Base-by-base conservation (phyloP, 345 rosid genomes). In the Gynandropsis gynandra region DNA sequence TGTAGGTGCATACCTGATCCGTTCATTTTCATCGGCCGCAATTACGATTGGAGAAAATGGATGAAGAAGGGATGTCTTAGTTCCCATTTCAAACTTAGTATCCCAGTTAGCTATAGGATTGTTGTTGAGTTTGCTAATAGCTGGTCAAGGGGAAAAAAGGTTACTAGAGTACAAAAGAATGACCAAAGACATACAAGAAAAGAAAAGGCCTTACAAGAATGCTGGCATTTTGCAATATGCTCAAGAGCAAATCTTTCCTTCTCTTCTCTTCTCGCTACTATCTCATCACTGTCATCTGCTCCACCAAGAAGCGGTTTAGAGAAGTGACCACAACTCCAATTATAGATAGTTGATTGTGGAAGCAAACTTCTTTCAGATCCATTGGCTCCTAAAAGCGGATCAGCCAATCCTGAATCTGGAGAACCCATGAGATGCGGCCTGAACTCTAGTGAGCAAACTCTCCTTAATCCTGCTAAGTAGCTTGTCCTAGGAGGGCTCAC, bases 21-120 rank as follows among this genome's bases (percentile, higher is more conserved):
- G 74, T 66, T 93, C 95, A 62, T 81, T 85, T 72, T 88, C 95
- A 74, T 93, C 99, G 38, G 99, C 95, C 61, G 95, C 97, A 64
- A 93, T 56, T 44, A 88, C 99, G 68, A 93, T 78, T 17, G 97
- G 95, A 37, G 85, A 75, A 70, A 88, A 85, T 61, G 99, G 95
- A 54, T 85, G 95, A 68, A 93, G 72, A 73, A 93, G 69, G n/a
- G 80, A 77, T 10, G 89, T 69, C 65, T 79, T 88, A 45, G 88
- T 77, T 58, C 99, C 97, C 6, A 81, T 80, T 62, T 88, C 99
- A 55, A 83, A 92, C 68, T 56, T 85, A 9, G 95, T 85, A 69
- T 88, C 97, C 97, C 89, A 88, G 57, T 80, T 74, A 61, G 92
- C 87, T 60, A 78, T 80, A 72, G 72, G 88, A 70, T 76, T 78